Base-by-base conservation (phyloP, 1,284 basidiomycete genomes). In the Cryptococcus jaspeensis region DNA sequence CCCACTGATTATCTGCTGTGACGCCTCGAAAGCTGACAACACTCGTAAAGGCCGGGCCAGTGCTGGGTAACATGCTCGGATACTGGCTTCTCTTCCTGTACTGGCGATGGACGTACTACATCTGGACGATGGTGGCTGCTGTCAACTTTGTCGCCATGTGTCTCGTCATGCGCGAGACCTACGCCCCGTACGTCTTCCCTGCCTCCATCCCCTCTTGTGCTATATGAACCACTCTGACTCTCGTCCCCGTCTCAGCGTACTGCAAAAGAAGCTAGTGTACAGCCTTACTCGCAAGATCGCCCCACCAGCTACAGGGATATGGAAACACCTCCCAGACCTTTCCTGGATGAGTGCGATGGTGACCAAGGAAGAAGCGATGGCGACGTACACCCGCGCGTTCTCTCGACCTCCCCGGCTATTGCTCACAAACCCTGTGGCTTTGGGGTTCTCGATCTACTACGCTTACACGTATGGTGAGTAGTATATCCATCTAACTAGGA, bases 391-490 rank as follows among this genome's bases (percentile, higher is more conserved):
- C 0, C 58, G 61, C 28, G 73, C 75, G 1, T 72, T 79, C 56
- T 70, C 69, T 6, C 69, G 80, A 16, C 80, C 80, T 0, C 78
- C 78, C 22, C 57, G 77, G 8, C 57, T 79, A 2, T 60, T 79
- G 18, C 67, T 78, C 43, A 55, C 60, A 47, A 79, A 79, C 58
- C 78, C 78, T 0, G 73, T 79, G 12, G 76, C 75, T 22, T 70
- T 78, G 47, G 66, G 77, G 35, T 80, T 80, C 55, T 73, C 71
- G 3, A 45, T 70, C 41, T 81, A 81, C 63, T 79, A 80, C 52
- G 77, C 79, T 0, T 81, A 79, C 61, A 70, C 79, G 46, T 81
- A 81, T 56, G 71, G 78, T 78, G 13, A 66, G 77, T 64, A 11
- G 18, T 20, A 37, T 18, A 68, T 66, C 64, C 36, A 67, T 75